phyloP scores from a whole-genome alignment of 2,329 filamentous ascomycete species.

The Pseudohalonectria lignicola region DNA sequence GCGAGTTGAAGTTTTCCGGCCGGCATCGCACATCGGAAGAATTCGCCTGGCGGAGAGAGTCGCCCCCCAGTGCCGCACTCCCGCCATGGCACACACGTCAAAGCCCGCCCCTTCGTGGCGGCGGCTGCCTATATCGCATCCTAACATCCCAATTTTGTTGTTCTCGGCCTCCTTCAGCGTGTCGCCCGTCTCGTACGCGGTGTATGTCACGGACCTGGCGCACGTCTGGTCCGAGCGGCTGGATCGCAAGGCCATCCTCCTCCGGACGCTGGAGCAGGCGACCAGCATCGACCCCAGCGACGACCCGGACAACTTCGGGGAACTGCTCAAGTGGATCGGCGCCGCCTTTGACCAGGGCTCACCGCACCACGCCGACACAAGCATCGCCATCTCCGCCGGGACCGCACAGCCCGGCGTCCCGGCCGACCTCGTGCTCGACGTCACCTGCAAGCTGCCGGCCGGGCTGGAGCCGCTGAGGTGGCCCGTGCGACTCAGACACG shows the following conservation, averaged over 20 bases:
- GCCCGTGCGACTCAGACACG: slow-evolving; percentile 46
- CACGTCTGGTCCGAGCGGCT: slow-evolving; percentile 63
- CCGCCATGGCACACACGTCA: too few species aligned
- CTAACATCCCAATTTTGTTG: slow-evolving; percentile 47
- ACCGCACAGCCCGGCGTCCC: not conserved
- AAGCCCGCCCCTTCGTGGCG: too few species aligned
- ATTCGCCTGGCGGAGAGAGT: too few species aligned
- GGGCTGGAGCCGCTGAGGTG: slow-evolving; percentile 52
- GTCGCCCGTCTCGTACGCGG: slow-evolving; percentile 40
- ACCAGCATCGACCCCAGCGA: slow-evolving; percentile 66
- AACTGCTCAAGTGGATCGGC: slow-evolving; percentile 54
- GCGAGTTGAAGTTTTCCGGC: too few species aligned
- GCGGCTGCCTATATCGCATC: slow-evolving; percentile 30
- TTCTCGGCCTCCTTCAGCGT: slow-evolving; percentile 45
- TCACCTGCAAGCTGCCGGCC: slow-evolving; percentile 50
- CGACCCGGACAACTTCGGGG: slow-evolving; percentile 53
- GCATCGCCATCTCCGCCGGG: slow-evolving; percentile 26
- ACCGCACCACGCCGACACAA: slow-evolving; percentile 29
- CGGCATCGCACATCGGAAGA: too few species aligned
- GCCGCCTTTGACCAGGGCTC: slow-evolving; percentile 36
- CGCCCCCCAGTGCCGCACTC: too few species aligned
- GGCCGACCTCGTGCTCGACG: slow-evolving; percentile 34
- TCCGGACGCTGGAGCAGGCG: slow-evolving; percentile 48
- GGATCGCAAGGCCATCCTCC: slow-evolving; percentile 48
- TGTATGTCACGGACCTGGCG: slow-evolving; percentile 61